Base-by-base conservation (phyloP, 208 protist species). In the Acanthamoeba castellanii region DNA sequence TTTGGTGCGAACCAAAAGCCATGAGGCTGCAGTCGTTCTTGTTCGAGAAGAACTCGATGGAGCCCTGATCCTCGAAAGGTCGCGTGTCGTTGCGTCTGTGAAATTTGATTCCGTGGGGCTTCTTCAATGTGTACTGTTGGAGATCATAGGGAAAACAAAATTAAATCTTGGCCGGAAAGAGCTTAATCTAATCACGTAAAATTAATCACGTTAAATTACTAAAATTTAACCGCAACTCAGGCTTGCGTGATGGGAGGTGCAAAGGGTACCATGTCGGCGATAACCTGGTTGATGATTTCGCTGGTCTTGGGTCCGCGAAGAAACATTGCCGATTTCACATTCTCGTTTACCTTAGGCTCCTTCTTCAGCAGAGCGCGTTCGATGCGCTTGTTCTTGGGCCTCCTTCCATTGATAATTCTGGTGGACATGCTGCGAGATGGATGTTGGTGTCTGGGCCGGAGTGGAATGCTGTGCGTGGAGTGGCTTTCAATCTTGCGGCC, bases 61-160 rank as follows among this genome's bases (percentile, higher is more conserved):
- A 95, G n/a, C 92, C 93, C 66, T 89, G 81, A 72, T 97, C 97
- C 66, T 98, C 97, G 74, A 98, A 98, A 47, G 97, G 97, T 30
- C 78, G 64, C 16, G 98, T 74, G 27, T 81, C 70, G 93, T 98
- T 97, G 18, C 96, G 97, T 34, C 95, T 94, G 32, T 64, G 85
- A 64, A 97, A 95, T 70, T 96, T 78, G 57, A 97, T 42, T 34
- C 91, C 95, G 64, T 97, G 27, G 59, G 96, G 96, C 88, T 97
- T 97, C 72, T 97, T 97, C 45, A 98, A 94, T 25, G 94, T 50
- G 70, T 95, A 95, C 97, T 97, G 93, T 92, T 55, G n/a, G 20
- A 27, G 74, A 27, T 47, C 5, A 74, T 2, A 74, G 74, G 25
- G 32, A 47, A 66, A 14, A 55, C 11, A 27, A 27, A 30, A 82